A percentile compares a stretch with the other conserved stretches of the same genome.
phyloP scores from a whole-genome alignment of 2,329 filamentous ascomycete genomes.

The Onygena corvina region DNA sequence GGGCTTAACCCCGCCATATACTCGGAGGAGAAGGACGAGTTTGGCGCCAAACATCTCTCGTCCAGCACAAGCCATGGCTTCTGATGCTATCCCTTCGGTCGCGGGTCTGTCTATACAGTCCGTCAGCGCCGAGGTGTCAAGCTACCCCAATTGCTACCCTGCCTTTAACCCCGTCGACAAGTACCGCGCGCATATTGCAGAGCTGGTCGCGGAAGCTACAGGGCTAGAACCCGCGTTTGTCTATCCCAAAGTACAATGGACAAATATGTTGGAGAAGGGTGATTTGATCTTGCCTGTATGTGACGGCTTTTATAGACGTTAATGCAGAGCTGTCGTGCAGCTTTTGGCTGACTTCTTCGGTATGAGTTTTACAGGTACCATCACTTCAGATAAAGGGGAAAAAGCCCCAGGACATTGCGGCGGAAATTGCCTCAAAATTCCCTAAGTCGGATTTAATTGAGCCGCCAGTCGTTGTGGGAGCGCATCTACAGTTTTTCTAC shows the following conservation, averaged over 20 bases:
- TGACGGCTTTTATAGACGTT: background rate
- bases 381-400: slow-evolving; percentile 42
- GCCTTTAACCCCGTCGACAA: slow-evolving; percentile 37
- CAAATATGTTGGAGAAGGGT: slow-evolving; percentile 37
- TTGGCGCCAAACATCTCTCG: background rate
- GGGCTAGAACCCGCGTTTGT: slow-evolving; percentile 32
- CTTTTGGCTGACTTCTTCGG: background rate
- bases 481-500: slow-evolving; percentile 56
- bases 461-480: slow-evolving; percentile 44
- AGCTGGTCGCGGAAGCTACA: slow-evolving; percentile 28
- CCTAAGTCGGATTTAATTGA: slow-evolving; percentile 47
- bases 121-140: slow-evolving; percentile 26
- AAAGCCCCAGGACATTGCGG: slow-evolving; percentile 46
- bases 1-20: background rate
- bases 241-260: slow-evolving; percentile 34
- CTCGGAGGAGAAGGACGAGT: background rate
- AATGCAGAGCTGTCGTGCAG: background rate
- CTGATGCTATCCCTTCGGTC: slow-evolving; percentile 26
- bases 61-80: slow-evolving; percentile 22
- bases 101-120: slow-evolving; percentile 32
- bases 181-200: slow-evolving; percentile 37
- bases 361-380: slow-evolving; percentile 24
- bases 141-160: slow-evolving; percentile 33
- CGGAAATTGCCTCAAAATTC: slow-evolving; percentile 46
- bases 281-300: slow-evolving; percentile 35